These are phyloP conservation scores for Przewalskia tangutica DNA, from an alignment of 257 asterid species.

Conservation along the genomic window DNA sequence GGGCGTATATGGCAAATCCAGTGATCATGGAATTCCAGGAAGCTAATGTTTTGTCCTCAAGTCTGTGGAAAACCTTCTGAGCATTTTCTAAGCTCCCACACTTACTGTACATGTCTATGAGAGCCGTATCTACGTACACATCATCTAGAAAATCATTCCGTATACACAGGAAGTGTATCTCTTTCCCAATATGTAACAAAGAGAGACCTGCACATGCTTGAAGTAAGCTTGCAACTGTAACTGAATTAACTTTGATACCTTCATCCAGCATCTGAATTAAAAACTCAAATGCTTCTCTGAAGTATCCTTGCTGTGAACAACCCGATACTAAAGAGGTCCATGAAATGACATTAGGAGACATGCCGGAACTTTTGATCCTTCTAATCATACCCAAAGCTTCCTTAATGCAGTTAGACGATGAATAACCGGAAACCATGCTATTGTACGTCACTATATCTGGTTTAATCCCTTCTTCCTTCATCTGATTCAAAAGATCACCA, in stretches of 20 bases:
- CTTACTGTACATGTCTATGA: conserved; percentile 49
- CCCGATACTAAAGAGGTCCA: conserved; percentile 69
- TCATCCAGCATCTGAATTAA: conserved; percentile 37
- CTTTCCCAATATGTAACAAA: conserved; percentile 45
- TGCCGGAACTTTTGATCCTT: conserved; percentile 30
- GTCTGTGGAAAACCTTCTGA: conserved; percentile 23
- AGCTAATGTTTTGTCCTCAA: conserved; percentile 28
- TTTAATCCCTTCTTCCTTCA: conserved; percentile 33
- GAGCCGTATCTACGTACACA: conserved; percentile 40
- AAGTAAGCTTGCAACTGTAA: conserved; percentile 43
- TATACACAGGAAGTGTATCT: conserved; percentile 31
- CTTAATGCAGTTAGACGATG: conserved; percentile 22
- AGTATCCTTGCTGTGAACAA: conserved; percentile 36
- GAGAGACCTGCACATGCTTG: conserved; percentile 40
- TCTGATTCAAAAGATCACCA: conserved; percentile 25
- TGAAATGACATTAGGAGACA: conserved; percentile 41
- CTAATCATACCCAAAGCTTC: conserved; percentile 38
- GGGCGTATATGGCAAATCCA: conserved; percentile 38
- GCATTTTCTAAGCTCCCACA: conserved; percentile 46
- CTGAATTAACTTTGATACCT: conserved; percentile 38
- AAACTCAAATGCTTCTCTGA: conserved; percentile 28
- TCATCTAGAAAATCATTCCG: conserved; percentile 26
- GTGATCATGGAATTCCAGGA: conserved; percentile 57
- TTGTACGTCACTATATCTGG: conserved; percentile 54
- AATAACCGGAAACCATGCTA: conserved; percentile 51